Evolutionary conservation across 345 rosid genomes (phyloP).

Genomic region (Lumnitzera racemosa): DNA sequence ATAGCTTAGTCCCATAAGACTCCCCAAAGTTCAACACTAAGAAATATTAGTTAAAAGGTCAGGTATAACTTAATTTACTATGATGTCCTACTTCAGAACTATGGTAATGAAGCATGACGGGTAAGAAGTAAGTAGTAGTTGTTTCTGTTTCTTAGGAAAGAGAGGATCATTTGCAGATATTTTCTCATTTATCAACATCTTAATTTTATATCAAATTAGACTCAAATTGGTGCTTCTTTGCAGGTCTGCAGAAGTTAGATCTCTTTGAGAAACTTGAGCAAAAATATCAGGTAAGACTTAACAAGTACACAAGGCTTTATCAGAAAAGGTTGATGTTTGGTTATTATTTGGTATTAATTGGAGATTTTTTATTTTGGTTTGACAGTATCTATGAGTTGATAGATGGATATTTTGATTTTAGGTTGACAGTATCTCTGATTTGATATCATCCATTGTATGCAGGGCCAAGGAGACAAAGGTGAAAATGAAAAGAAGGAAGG

Average conservation of each 20-base stretch:
- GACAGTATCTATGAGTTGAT: neutral
- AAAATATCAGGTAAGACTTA: slow-evolving; percentile 24
- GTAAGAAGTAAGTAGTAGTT: too few species aligned
- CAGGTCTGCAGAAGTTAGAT: slow-evolving; percentile 29
- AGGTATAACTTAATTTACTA: too few species aligned
- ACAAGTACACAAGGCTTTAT: neutral
- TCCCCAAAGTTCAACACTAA: too few species aligned
- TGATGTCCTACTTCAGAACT: too few species aligned
- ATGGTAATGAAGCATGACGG: too few species aligned
- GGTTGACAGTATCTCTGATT: neutral
- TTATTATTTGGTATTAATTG: neutral
- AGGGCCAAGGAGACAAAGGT: slow-evolving; percentile 34
- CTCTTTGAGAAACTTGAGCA: slow-evolving; percentile 37
- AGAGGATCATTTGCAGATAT: too few species aligned
- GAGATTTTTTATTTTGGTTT: neutral
- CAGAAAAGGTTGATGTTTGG: neutral
- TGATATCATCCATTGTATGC: neutral
- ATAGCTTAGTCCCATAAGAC: too few species aligned
- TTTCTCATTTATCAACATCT: neutral
- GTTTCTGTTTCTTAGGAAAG: too few species aligned
- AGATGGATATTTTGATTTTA: neutral
- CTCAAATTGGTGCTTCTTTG: slow-evolving; percentile 10
- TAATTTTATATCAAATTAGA: neutral
- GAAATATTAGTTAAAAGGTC: too few species aligned
- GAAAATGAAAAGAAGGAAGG: slow-evolving; percentile 34